Base-by-base conservation (phyloP, 306 rosid species). In the Trichosanthes truncata region DNA sequence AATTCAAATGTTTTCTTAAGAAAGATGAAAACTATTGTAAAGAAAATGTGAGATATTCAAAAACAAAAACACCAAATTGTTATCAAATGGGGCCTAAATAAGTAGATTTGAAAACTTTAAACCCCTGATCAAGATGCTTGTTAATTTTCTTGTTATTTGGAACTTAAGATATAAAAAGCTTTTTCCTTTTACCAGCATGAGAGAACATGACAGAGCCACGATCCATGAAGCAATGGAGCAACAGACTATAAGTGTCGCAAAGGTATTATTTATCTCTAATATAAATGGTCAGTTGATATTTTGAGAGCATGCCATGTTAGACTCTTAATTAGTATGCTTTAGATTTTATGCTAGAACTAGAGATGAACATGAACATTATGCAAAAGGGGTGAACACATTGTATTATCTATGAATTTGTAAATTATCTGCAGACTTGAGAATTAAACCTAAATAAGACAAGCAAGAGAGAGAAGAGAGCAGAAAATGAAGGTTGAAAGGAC, bases 191-290 rank as follows among this genome's bases (percentile, higher is more conserved):
- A 48, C 49, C 89, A 94, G 98, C 85, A 94, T 91, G 98, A 89
- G 97, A 86, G 97, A 89, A 83, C 98, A 94, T 84, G 98, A 94
- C 51, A 89, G 98, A 87, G 93, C 98, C 80, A 94, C 98, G 48
- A 92, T 94, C 85, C 98, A 94, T 84, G 98, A 94, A 89, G 98
- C 98, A 87, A 94, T 94, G 98, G 98, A 92, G 83, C 98, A 94
- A 89, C 98, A 94, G 87, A 94, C 98, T 60, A 92, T 94, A 85
- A 94, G 98, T 84, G 97, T 94, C 61, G 98, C 98, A 84, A 92
- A 94, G 97, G 97, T 92, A 86, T 80, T 83, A 20, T 41, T 73
- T 76, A 38, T 78, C 81, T 80, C 21, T 33, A 48, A 14, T 59
- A 26, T 67, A 35, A 73, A 45, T 17, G 18, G 33, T 20, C 11